Evolutionary conservation across 2,329 filamentous ascomycete genomes (phyloP), one percentile per base, ranked within the genome.

Genomic region (Plectosphaerella plurivora): DNA sequence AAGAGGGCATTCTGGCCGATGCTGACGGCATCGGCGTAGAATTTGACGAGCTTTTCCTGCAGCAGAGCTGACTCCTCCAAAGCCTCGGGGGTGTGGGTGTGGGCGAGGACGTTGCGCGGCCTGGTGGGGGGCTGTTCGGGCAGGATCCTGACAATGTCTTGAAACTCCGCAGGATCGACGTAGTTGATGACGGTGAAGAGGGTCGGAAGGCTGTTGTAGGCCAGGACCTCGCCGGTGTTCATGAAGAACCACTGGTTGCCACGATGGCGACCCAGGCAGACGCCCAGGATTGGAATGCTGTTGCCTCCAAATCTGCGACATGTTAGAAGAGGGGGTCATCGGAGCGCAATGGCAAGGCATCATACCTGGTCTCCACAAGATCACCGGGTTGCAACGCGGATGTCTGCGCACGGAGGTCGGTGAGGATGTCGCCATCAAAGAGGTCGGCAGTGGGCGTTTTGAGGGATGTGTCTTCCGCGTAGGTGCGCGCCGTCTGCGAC

Each of bases 181-280:
- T 83, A 84, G 2, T 68, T 65, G 8, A 72, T 69, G 47, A 83
- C 69, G 5, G 75, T 70, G 59, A 84, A 84, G 36, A 76, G 64
- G 1, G 77, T 70, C 44, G 65, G 69, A 28, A 78, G 64, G 15
- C 67, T 67, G 37, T 71, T 52, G 49, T 69, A 72, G 9, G 72
- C 71, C 15, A 75, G 60, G 61, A 81, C 76, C 68, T 74, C 75
- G 56, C 80, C 81, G 15, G 71, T 75, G 57, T 63, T 72, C 28
- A 76, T 74, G 62, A 82, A 83, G 61, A 77, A 82, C 61, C 83
- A 78, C 57, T 81, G 70, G 42, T 74, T 68, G 16, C 73, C 73
- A 39, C 76, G 72, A 56, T 78, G 72, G 50, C 67, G 73, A 14
- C 79, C 79, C 8, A 84, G 67, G 57, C 77, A 81, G 45, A 84